These are phyloP conservation scores for Colletotrichum falcatum DNA, from an alignment of 2,329 filamentous ascomycete genomes.

Conservation along the genomic window DNA sequence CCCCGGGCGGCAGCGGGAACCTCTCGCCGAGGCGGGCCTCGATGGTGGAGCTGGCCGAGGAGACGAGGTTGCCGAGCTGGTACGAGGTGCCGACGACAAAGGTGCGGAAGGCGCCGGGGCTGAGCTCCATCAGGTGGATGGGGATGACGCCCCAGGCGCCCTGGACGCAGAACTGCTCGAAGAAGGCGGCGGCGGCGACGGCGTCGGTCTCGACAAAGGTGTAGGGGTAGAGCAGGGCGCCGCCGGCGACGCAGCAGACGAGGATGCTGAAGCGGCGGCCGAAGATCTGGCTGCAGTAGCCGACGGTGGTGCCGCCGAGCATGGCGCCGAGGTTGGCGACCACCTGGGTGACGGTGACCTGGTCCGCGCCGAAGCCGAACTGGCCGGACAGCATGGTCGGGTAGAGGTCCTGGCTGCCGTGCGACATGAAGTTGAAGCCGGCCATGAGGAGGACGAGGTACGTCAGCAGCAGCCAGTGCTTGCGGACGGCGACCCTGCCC, in stretches of 20 bases:
- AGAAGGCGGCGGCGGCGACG: conserved; percentile 85
- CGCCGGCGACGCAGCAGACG: conserved; percentile 72
- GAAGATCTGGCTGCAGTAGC: conserved; percentile 76
- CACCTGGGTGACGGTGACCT: conserved; percentile 77
- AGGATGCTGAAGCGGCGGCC: conserved; percentile 78
- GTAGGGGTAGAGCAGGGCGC: conserved; percentile 86
- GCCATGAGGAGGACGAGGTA: conserved; percentile 91
- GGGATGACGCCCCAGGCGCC: conserved; percentile 83
- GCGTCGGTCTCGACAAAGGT: conserved; percentile 72
- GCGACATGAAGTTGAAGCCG: conserved; percentile 92
- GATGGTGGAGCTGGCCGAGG: conserved; percentile 78
- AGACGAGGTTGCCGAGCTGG: conserved; percentile 82
- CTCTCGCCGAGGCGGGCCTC: conserved; percentile 80
- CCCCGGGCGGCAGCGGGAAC: conserved; percentile 75
- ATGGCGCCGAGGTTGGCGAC: conserved; percentile 79
- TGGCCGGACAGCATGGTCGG: conserved; percentile 71
- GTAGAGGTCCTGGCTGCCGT: conserved; percentile 76
- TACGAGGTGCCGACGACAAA: conserved; percentile 81
- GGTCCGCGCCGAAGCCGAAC: conserved; percentile 62
- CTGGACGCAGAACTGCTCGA: conserved; percentile 84
- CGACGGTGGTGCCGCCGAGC: conserved; percentile 73
- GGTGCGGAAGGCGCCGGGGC: conserved; percentile 77
- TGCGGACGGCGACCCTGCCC: conserved; percentile 81
- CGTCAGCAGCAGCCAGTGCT: conserved; percentile 82
- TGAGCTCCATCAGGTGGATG: conserved; percentile 83